Base-by-base conservation (phyloP, 257 asterid genomes). In the Thymus mandschuricus region DNA sequence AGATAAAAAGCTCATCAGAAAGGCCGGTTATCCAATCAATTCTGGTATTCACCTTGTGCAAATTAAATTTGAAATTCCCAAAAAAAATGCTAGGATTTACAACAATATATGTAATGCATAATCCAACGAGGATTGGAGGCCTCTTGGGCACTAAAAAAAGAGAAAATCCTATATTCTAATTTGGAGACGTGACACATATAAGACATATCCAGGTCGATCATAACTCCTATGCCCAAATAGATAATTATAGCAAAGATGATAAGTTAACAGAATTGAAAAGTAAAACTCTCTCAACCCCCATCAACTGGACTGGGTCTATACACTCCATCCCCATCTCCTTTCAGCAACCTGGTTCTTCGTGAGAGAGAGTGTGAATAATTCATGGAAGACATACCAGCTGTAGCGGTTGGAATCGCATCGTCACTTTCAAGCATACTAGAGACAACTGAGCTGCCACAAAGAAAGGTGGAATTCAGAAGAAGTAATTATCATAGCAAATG, bases 291-390 rank as follows among this genome's bases (percentile, higher is more conserved):
- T 83, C 83, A 92, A 98, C 99, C 88, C 80, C 84, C 97, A 76
- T 91, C 97, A 61, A 89, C 83, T 61, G 96, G 84, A 78, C 89
- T 78, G 65, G 88, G 86, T 82, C 79, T 83, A 70, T 80, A 68
- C 34, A 81, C 72, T 68, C 95, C 93, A 78, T 91, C 86, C 68
- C 87, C 98, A 74, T 91, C 98, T 64, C 94, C 92, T 83, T 89
- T 92, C 72, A 80, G 76, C 63, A 70, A 78, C 83, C 99, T 89
- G 71, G 99, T 95, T 85, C 99, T 95, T 84, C 98, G 87, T 49
- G 99, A 93, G 62, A 86, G 92, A 75, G 97, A 64, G 70, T 79
- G 96, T 49, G 92, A 77, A 80, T 84, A 87, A 76, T 72, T 85
- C 81, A 76, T 75, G 74, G 96, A 89, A 71, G 83, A 75, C 54